Evolutionary conservation across 2,329 filamentous ascomycete species (phyloP), one percentile per base, ranked within the genome.

Genomic region (Ophioceras dolichostomum): DNA sequence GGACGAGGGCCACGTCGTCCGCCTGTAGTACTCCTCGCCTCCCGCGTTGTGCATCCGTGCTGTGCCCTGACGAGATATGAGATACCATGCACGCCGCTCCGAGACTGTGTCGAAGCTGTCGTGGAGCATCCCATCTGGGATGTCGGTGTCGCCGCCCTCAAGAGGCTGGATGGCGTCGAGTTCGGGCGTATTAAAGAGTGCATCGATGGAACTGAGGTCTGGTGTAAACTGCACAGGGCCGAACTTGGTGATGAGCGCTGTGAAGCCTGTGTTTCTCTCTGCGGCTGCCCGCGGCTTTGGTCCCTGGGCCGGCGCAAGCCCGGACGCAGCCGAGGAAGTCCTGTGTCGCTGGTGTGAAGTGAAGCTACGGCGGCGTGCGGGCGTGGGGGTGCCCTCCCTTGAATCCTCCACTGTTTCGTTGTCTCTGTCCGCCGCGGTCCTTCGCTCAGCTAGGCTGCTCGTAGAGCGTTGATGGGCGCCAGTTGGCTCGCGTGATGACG

Each of bases 61-160:
- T 1, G 75, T 74, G 3, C 74, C 76, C 39, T 64, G 65, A 5
- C 76, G 67, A 7, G 76, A 78, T 14, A 80, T 55, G 16, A 74
- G 71, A 45, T 80, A 79, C 77, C 77, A 82, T 7, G 65, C 63
- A 47, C 73, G 78, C 34, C 77, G 72, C 52, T 80, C 67, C 3
- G 68, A 67, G 4, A 68, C 65, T 3, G 64, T 60, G 4, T 59
- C 58, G 41, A 77, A 77, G 20, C 60, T 69, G 49, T 78, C 71
- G 21, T 52, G 53, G 14, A 72, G 59, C 32, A 69, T 51, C 21
- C 59, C 53, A 21, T 73, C 69, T 1, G 69, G 54, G 0, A 73
- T 47, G 1, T 60, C 29, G 37, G 36, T 18, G 17, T 42, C 34
- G 10, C 32, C 38, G 13, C 17, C 12, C 19, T 17, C 14, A 3